phyloP scores from a whole-genome alignment of 169 alveolate species.

The Cryptosporidium sp. region DNA sequence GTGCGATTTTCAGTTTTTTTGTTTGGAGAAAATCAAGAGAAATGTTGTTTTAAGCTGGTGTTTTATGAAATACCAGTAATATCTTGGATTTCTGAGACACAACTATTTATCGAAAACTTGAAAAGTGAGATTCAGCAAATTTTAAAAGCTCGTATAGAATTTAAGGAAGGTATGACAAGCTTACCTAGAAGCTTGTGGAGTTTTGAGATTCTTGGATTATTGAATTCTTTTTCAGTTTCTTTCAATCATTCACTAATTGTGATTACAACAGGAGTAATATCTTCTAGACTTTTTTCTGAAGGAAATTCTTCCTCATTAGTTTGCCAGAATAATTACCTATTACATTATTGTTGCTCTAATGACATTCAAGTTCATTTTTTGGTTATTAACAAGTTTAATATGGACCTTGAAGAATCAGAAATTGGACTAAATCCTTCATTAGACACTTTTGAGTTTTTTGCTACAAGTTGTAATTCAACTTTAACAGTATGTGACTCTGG shows the following conservation, averaged over 20 bases:
- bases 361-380: constrained; percentile 56
- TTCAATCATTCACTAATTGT: constrained; percentile 24
- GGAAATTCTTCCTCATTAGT: constrained; percentile 3
- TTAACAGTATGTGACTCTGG: background rate
- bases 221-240: constrained; percentile 18
- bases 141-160: background rate
- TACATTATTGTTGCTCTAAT: background rate
- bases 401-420: background rate
- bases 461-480: constrained; percentile 7
- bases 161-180: background rate
- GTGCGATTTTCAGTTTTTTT: constrained; percentile 29
- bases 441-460: constrained; percentile 30
- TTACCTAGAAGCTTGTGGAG: constrained; percentile 1
- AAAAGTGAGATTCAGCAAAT: background rate
- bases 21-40: constrained; percentile 16
- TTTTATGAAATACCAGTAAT: constrained; percentile 23
- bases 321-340: constrained; percentile 1
- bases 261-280: constrained; percentile 46
- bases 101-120: background rate
- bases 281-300: constrained; percentile 7
- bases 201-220: background rate
- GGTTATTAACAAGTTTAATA: constrained; percentile 1
- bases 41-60: constrained; percentile 36
- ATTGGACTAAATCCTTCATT: constrained; percentile 34
- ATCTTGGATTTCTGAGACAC: background rate